Evolutionary conservation across 1,284 basidiomycete genomes (phyloP).

Genomic region (Inonotus obliquus): DNA sequence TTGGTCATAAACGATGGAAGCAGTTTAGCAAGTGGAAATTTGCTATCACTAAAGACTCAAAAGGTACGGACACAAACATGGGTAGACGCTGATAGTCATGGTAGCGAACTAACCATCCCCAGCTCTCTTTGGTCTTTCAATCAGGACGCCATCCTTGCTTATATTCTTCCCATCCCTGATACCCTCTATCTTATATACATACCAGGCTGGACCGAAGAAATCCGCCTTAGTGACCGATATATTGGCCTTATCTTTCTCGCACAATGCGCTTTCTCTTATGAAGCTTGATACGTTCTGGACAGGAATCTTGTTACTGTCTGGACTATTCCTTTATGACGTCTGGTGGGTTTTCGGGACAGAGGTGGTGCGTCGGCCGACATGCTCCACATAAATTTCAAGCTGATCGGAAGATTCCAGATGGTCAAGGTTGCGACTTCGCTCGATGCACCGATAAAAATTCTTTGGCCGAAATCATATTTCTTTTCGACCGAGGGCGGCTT

Average conservation of each 20-base stretch:
- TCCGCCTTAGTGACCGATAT: constrained; percentile 78
- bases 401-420: constrained; percentile 50
- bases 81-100: constrained; percentile 14
- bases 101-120: not conserved
- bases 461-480: constrained; percentile 75
- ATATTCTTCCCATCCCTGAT: constrained; percentile 61
- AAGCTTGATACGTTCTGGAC: constrained; percentile 91
- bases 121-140: constrained; percentile 46
- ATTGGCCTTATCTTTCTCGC: constrained; percentile 80
- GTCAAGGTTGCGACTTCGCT: constrained; percentile 88
- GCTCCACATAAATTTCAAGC: constrained; percentile 10
- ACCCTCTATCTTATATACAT: constrained; percentile 66
- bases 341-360: constrained; percentile 85
- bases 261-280: constrained; percentile 78
- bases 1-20: constrained; percentile 50
- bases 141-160: constrained; percentile 58
- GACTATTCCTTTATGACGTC: constrained; percentile 87
- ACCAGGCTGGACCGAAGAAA: constrained; percentile 44
- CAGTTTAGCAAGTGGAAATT: constrained; percentile 45
- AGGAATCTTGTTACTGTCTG: constrained; percentile 75
- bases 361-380: constrained; percentile 49
- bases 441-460: constrained; percentile 91
- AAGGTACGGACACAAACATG: constrained; percentile 31
- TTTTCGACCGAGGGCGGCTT: constrained; percentile 60
- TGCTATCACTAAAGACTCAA: constrained; percentile 38